A percentile compares a stretch with the other conserved stretches of the same genome.
Conservation (phyloP, 1,139 yeast species). For the Yamadazyma buinensis region DNA sequence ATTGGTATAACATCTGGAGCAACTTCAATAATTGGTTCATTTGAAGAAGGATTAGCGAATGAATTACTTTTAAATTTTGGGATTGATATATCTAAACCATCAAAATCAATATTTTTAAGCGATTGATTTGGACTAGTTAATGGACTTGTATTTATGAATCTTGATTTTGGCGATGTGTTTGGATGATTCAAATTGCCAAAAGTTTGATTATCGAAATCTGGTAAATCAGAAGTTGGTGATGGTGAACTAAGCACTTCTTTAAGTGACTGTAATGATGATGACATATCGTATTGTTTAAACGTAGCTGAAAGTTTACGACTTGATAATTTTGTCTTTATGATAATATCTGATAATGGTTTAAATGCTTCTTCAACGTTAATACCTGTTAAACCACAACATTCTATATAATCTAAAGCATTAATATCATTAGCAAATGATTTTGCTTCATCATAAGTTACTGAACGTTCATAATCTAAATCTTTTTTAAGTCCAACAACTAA, state of each 20-base stretch:
- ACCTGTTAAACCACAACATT: slow-evolving; percentile 25
- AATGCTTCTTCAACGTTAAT: slow-evolving; percentile 26
- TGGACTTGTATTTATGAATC: not conserved
- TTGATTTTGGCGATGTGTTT: not conserved
- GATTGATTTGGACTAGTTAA: not conserved
- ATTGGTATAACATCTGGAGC: no score
- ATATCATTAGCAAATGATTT: slow-evolving; percentile 21
- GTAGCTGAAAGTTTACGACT: slow-evolving; percentile 4
- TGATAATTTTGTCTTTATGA: slow-evolving; percentile 2
- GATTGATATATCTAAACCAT: slow-evolving; percentile 7
- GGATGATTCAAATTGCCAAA: no score
- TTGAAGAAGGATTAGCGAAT: not conserved
- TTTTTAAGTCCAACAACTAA: slow-evolving; percentile 31
- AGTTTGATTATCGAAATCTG: not conserved
- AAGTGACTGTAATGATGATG: slow-evolving; percentile 8
- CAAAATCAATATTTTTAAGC: slow-evolving; percentile 4
- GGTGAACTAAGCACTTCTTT: slow-evolving; percentile 8
- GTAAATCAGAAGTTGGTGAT: slow-evolving; percentile 1
- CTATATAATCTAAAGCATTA: slow-evolving; percentile 27
- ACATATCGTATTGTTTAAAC: slow-evolving; percentile 3
- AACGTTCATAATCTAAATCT: slow-evolving; percentile 24
- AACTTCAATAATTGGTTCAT: not conserved
- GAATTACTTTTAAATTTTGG: slow-evolving; percentile 9
- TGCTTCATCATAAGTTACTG: slow-evolving; percentile 29
- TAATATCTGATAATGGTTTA: slow-evolving; percentile 20